A percentile compares a stretch with the other conserved stretches of the same genome.
Evolutionary conservation across 1,284 basidiomycete genomes (phyloP).

Genomic region (Clitocybe nebularis): DNA sequence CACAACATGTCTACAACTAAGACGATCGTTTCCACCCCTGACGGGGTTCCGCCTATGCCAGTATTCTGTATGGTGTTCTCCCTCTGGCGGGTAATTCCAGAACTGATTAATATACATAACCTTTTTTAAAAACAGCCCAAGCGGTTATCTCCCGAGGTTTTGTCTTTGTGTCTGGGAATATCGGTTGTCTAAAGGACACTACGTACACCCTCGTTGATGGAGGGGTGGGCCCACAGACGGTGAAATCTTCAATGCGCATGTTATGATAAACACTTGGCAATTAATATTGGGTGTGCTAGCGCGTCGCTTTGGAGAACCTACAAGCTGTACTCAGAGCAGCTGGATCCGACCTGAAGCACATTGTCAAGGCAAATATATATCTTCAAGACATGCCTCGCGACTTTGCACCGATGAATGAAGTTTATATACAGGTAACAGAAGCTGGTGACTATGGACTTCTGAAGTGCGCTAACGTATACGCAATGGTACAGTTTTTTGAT

Average conservation of each 20-base stretch:
- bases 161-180: slow-evolving; percentile 59
- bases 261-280: no score
- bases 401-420: slow-evolving; percentile 50
- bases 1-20: no score
- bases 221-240: slow-evolving; percentile 50
- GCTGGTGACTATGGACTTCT: no score
- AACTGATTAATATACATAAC: neutral
- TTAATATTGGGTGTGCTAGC: no score
- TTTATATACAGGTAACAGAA: slow-evolving; percentile 47
- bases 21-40: slow-evolving; percentile 36
- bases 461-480: no score
- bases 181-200: slow-evolving; percentile 48
- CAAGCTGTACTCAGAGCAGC: slow-evolving; percentile 54
- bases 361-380: slow-evolving; percentile 63
- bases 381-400: slow-evolving; percentile 48
- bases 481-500: slow-evolving; percentile 44
- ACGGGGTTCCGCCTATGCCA: slow-evolving; percentile 45
- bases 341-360: slow-evolving; percentile 52
- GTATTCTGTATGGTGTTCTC: no score
- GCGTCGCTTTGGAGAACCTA: slow-evolving; percentile 55
- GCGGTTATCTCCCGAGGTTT: slow-evolving; percentile 46
- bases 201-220: slow-evolving; percentile 46
- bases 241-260: no score
- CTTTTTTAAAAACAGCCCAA: slow-evolving; percentile 32
- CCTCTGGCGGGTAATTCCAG: slow-evolving; percentile 21